phyloP scores from a whole-genome alignment of 2,329 filamentous ascomycete species.

The Stemphylium beticola region DNA sequence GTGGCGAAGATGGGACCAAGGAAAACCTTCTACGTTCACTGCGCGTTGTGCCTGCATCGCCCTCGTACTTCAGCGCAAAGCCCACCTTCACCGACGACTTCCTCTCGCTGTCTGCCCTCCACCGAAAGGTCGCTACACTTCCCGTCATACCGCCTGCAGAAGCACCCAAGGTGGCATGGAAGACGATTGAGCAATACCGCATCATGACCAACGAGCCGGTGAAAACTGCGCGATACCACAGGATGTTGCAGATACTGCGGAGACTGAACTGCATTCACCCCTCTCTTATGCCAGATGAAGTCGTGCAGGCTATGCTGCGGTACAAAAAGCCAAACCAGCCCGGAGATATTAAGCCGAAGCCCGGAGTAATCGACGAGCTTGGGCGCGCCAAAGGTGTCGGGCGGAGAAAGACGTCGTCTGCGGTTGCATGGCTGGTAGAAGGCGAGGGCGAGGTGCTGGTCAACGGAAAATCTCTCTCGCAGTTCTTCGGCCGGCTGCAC shows the following conservation, averaged over 20 bases:
- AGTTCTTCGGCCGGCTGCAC: slow-evolving; percentile 85
- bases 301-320: slow-evolving; percentile 66
- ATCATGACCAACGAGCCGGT: slow-evolving; percentile 56
- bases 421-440: slow-evolving; percentile 87
- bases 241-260: slow-evolving; percentile 76
- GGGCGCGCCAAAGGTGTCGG: slow-evolving; percentile 83
- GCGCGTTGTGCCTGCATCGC: slow-evolving; percentile 80
- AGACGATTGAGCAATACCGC: slow-evolving; percentile 77
- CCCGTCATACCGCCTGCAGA: slow-evolving; percentile 71
- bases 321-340: slow-evolving; percentile 81
- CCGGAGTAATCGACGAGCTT: slow-evolving; percentile 72
- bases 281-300: slow-evolving; percentile 72
- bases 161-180: slow-evolving; percentile 79
- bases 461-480: slow-evolving; percentile 84
- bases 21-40: slow-evolving; percentile 48
- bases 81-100: slow-evolving; percentile 86
- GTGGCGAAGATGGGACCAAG: slow-evolving; percentile 19
- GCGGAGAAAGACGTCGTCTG: slow-evolving; percentile 84
- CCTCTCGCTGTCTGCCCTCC: slow-evolving; percentile 73
- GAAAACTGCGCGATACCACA: slow-evolving; percentile 73
- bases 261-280: slow-evolving; percentile 86
- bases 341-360: slow-evolving; percentile 67
- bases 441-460: slow-evolving; percentile 88
- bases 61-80: slow-evolving; percentile 92
- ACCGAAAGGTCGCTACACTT: slow-evolving; percentile 74